Evolutionary conservation across 176 grass and related monocot species (phyloP), one percentile per base, ranked within the genome.

Genomic region (Cocos nucifera): DNA sequence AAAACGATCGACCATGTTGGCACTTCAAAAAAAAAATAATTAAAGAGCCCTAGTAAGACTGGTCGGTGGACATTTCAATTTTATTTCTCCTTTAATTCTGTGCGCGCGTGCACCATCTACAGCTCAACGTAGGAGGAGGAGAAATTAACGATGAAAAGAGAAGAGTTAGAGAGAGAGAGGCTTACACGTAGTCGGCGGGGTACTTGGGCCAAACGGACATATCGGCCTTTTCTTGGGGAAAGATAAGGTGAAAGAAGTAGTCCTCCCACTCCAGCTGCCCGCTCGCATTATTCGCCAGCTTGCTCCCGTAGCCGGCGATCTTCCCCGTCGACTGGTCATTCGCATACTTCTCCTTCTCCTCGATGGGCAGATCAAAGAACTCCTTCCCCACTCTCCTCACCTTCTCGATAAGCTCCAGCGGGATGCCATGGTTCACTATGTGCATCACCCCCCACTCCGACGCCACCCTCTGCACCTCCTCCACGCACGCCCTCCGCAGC

Each of bases 381-480:
- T 30, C 79, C 49, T 73, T 66, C 3, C 92, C 92, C 0, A 72
- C 87, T 48, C 35, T 66, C n/a, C 81, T 68, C 12, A 97, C 53
- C 4, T 54, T 53, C 14, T 80, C 87, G 19, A 88, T 16, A 15
- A 88, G 48, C 12, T 80, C 84, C 1, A 6, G 18, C 3, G 83
- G 35, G 49, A 97, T 67, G 19, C 86, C 84, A 58, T 97, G 92
- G 5, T 85, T 85, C 4, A 80, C 68, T 27, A 97, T 15, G 75
- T 97, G 92, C 87, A 97, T 85, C 6, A 97, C 92, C 30, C 92
- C 92, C 87, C 92, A 97, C 4, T 85, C 92, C 21, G n/a, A n/a
- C 0, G 92, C 92, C 17, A 84, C 92, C 19, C 56, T 67, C 27
- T 63, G 49, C 64, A 85, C 86, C 5, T 74, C 84, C 58, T 72